Evolutionary conservation across 73 alveolate species (phyloP), one percentile per base, ranked within the genome.

Genomic region (Strombidium stylifer): DNA sequence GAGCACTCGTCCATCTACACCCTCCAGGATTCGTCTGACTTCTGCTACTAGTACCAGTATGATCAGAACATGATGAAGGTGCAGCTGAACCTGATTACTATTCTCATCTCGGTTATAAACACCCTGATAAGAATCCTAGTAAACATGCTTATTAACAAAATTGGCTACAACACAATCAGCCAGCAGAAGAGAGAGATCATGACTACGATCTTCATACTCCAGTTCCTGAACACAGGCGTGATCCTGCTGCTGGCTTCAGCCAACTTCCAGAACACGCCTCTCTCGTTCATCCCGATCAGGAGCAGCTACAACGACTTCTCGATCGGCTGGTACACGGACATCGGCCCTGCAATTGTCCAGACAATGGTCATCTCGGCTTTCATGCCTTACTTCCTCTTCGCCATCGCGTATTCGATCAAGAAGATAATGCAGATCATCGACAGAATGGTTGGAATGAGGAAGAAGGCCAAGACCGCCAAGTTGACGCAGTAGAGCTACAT

Each of bases 201-300:
- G 69, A 39, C 50, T 10, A 44, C 36, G 7, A 40, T 70, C 26
- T 70, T 70, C 62, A 3, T 70, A 6, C 25, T 62, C 32, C 47
- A 70, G 28, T 70, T 52, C 41, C 30, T 70, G 15, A 70, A 70
- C 36, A 77, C 89, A 14, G 89, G 67, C 11, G 44, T 67, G n/a
- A 26, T 77, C 32, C 32, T 77, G 2, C 37, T 77, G 82, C 89
- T 20, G 58, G 49, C 30, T 12, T 59, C 14, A 39, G 49, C 25
- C 26, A 59, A 59, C 14, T 42, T 16, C 69, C 65, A 49, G 78
- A 39, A 10, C 15, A n/a, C 30, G 25, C 52, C 26, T 18, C 37
- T 18, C 32, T 39, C 19, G n/a, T 23, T 16, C 20, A 56, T 18
- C 4, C 49, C 19, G 15, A 39, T n/a, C 7, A 24, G 4, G 80